phyloP scores from a whole-genome alignment of 2,329 filamentous ascomycete genomes.

The Trichoderma gracile region DNA sequence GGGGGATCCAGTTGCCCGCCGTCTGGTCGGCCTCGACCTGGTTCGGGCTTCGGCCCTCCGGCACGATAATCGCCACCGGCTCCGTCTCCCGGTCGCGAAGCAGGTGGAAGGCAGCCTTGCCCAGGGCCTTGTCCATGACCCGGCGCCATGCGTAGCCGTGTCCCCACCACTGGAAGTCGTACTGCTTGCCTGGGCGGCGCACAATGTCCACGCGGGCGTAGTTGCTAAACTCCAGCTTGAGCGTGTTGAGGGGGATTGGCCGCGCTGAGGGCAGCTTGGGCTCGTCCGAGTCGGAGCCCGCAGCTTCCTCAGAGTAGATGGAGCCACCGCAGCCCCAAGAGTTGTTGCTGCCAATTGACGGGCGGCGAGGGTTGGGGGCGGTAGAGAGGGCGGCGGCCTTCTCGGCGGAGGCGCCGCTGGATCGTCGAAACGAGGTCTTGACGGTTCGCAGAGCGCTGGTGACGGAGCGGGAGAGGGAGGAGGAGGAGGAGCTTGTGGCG shows the following conservation, averaged over 20 bases:
- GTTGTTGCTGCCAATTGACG: slow-evolving; percentile 24
- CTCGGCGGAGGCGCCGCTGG: slow-evolving; percentile 27
- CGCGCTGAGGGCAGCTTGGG: slow-evolving; percentile 33
- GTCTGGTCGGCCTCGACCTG: slow-evolving; percentile 70
- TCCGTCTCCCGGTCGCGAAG: slow-evolving; percentile 62
- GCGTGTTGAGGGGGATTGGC: slow-evolving; percentile 63
- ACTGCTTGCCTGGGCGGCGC: slow-evolving; percentile 70
- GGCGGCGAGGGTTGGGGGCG: slow-evolving; percentile 21
- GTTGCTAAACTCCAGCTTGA: slow-evolving; percentile 94
- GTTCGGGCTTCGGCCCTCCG: slow-evolving; percentile 70
- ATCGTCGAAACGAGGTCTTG: slow-evolving; percentile 38
- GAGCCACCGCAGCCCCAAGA: slow-evolving; percentile 22
- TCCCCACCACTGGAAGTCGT: slow-evolving; percentile 95
- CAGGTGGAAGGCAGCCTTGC: slow-evolving; percentile 75
- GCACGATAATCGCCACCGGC: slow-evolving; percentile 80
- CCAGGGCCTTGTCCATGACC: slow-evolving; percentile 68
- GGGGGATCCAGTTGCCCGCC: slow-evolving; percentile 86
- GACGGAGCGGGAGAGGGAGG: slow-evolving; percentile 47
- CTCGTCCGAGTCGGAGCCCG: slow-evolving; percentile 13
- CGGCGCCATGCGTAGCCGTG: slow-evolving; percentile 82
- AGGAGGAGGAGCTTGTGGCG: slow-evolving; percentile 23
- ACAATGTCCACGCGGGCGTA: slow-evolving; percentile 89
- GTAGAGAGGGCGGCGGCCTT: slow-evolving; percentile 12
- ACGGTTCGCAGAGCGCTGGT: slow-evolving; percentile 53
- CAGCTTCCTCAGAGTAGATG: slow-evolving; percentile 22